Base-by-base conservation (phyloP, 306 rosid species). In the Medicago lupulina region DNA sequence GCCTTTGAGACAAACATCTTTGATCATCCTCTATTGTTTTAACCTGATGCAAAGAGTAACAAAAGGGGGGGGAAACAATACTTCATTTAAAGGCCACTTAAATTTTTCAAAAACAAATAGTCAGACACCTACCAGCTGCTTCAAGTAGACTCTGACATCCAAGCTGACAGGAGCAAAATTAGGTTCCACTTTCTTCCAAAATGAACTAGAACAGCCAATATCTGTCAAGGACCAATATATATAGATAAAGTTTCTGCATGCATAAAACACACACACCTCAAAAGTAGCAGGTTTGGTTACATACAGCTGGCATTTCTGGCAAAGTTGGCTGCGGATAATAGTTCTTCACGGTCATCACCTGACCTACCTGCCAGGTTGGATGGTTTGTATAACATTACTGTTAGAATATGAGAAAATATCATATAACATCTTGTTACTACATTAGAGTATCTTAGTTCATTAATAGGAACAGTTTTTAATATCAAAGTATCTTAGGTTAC, bases 121-220 rank as follows among this genome's bases (percentile, higher is more conserved):
- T 13, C 8, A 63, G 73, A 70, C 38, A 79, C 76, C 67, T 39
- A 91, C 98, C 96, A 79, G 89, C 78, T 89, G 89, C 88, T 89
- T 91, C 87, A 87, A 79, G 82, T 60, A 82, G 69, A 85, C 82
- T 70, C 70, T 76, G 70, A 73, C 87, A 66, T 80, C 89, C 70
- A 80, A 77, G 84, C 80, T 79, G 69, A 88, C 82, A 76, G 92
- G 71, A 77, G 88, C 85, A 83, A 91, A 88, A 71, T 79, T 31
- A 51, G 84, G 86, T 77, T 93, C 96, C 88, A 86, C 55, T 78
- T 88, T 83, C 92, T 88, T 87, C 98, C 98, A 93, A 82, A 91
- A 91, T 57, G 85, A 14, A 85, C 91, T 79, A 49, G 96, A 89
- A 76, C 94, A 87, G 54, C 92, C 86, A 70, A 77, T 76, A 86